A percentile compares a stretch with the other conserved stretches of the same genome.
Conservation (phyloP, 768 basidiomycete species). For the Panellus pusillus region DNA sequence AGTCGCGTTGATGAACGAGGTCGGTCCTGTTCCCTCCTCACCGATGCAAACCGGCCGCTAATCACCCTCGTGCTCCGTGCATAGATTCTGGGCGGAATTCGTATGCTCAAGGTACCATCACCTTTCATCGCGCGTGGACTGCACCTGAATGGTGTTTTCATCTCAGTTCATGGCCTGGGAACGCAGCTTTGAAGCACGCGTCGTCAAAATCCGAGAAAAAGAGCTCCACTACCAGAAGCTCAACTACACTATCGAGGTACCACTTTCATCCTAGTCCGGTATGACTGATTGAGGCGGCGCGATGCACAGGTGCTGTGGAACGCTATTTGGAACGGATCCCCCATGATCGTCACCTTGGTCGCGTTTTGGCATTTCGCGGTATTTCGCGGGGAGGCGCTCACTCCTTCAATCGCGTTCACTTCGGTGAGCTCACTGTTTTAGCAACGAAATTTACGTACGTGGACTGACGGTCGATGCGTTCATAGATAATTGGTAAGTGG, state of each 20-base stretch:
- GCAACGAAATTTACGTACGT: conserved; percentile 3
- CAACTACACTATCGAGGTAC: conserved; percentile 84
- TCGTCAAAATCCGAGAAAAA: conserved; percentile 71
- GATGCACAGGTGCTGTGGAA: conserved; percentile 42
- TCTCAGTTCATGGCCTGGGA: conserved; percentile 91
- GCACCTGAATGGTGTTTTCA: background rate
- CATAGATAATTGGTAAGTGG: conserved; percentile 44
- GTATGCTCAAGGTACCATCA: conserved; percentile 73
- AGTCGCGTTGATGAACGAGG: conserved; percentile 86
- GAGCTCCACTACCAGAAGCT: conserved; percentile 83
- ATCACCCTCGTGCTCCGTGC: background rate
- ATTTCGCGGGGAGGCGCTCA: conserved; percentile 63
- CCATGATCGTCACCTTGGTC: conserved; percentile 59
- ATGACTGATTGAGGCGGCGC: background rate
- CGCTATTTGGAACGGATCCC: conserved; percentile 50
- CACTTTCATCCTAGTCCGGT: conserved; percentile 5
- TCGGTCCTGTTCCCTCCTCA: conserved; percentile 17
- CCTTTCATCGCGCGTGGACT: background rate
- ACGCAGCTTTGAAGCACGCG: conserved; percentile 78
- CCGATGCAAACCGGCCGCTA: background rate
- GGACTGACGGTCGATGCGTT: conserved; percentile 22
- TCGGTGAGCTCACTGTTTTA: conserved; percentile 43
- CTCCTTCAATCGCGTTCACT: conserved; percentile 86
- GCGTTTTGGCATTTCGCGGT: conserved; percentile 76
- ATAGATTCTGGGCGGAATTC: conserved; percentile 81